phyloP scores from a whole-genome alignment of 257 asterid species.

The Perilla frutescens region DNA sequence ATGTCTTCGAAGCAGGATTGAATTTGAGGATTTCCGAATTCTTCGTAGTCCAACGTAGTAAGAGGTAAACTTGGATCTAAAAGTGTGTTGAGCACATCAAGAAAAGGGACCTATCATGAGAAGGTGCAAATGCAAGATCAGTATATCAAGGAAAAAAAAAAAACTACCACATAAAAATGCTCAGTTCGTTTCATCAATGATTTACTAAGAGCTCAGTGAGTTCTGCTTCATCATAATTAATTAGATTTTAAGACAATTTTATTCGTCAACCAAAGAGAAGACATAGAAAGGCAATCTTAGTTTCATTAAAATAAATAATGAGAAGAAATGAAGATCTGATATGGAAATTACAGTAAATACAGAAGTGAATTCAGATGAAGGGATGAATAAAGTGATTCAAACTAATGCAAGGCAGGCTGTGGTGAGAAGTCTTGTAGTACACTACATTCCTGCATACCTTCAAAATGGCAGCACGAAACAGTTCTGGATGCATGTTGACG shows the following conservation, averaged over 20 bases:
- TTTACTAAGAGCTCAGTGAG: no score
- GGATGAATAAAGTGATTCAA: not conserved
- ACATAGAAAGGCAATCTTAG: no score
- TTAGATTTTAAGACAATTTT: no score
- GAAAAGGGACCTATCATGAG: conserved; percentile 77
- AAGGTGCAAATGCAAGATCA: not conserved
- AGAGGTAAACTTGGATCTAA: conserved; percentile 84
- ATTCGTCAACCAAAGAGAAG: no score
- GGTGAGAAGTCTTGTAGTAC: not conserved
- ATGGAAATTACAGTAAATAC: no score
- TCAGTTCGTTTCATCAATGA: no score
- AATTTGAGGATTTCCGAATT: conserved; percentile 81
- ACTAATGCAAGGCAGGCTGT: not conserved
- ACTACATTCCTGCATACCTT: conserved; percentile 50
- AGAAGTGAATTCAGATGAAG: no score
- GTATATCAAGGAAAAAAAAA: not conserved
- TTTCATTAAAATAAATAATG: no score
- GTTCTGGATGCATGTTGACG: conserved; percentile 68
- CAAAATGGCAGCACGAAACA: conserved; percentile 80
- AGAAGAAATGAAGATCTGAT: no score
- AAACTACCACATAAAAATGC: no score
- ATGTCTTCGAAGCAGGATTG: conserved; percentile 59
- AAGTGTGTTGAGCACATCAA: conserved; percentile 81
- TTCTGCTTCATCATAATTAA: no score
- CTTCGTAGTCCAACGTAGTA: conserved; percentile 85